Conservation (phyloP, 2,329 filamentous ascomycete genomes). For the Herpomyces periplanetae region DNA sequence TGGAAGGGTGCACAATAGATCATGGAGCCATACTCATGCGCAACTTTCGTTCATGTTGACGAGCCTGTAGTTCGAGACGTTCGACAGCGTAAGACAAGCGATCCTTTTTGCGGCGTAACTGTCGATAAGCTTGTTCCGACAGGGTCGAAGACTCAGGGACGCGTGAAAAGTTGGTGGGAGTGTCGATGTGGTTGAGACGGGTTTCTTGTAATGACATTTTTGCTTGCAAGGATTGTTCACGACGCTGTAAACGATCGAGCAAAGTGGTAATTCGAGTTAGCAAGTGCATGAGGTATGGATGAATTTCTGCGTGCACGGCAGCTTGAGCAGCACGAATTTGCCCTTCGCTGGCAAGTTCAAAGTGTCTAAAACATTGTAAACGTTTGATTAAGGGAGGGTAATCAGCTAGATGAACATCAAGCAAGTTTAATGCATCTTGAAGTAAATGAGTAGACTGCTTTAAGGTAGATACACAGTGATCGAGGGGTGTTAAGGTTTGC, state of each 20-base stretch:
- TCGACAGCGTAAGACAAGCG: constrained; percentile 54
- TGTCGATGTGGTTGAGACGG: constrained; percentile 12
- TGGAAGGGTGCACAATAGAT: too few relatives aligned
- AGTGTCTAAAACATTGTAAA: constrained; percentile 19
- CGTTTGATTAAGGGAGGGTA: too few relatives aligned
- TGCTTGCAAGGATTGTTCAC: constrained; percentile 45
- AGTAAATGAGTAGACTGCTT: too few relatives aligned
- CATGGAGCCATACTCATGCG: constrained; percentile 37
- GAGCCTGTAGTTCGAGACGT: constrained; percentile 44
- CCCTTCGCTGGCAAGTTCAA: constrained; percentile 57
- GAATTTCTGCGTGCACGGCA: constrained; percentile 50
- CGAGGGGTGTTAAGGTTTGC: too few relatives aligned
- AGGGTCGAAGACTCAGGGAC: constrained; percentile 1
- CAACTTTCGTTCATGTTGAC: constrained; percentile 28
- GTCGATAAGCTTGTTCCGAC: constrained; percentile 5
- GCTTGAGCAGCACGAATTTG: constrained; percentile 45
- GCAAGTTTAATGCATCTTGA: too few relatives aligned
- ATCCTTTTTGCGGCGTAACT: constrained; percentile 41
- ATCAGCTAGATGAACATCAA: too few relatives aligned
- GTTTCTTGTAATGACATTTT: constrained; percentile 51
- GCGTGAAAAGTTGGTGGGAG: constrained; percentile 4
- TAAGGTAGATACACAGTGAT: too few relatives aligned
- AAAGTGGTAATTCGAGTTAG: constrained; percentile 47
- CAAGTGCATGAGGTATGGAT: constrained; percentile 41
- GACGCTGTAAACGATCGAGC: constrained; percentile 39